Conservation (phyloP, 1,139 yeast species). For the Arxiozyma slooffiae region DNA sequence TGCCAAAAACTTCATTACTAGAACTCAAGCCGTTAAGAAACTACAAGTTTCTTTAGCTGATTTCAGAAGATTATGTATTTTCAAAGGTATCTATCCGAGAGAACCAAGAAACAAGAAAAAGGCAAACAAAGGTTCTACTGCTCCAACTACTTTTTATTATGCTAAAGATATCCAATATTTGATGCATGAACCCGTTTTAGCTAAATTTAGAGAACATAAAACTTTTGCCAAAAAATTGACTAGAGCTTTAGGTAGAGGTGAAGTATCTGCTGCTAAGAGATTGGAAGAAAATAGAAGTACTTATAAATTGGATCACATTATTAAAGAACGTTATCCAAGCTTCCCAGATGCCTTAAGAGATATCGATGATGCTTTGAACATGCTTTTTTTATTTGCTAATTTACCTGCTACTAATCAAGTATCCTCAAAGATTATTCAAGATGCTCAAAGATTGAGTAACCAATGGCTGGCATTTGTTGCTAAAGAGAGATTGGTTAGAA, state of each 20-base stretch:
- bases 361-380: conserved; percentile 87
- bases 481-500: conserved; percentile 67
- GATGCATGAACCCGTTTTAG: conserved; percentile 88
- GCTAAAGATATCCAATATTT: conserved; percentile 88
- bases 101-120: conserved; percentile 94
- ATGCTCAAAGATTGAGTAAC: conserved; percentile 77
- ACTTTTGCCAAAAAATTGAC: conserved; percentile 85
- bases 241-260: conserved; percentile 86
- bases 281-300: conserved; percentile 73
- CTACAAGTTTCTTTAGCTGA: conserved; percentile 94
- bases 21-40: conserved; percentile 91
- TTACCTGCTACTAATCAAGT: conserved; percentile 90
- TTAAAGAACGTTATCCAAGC: conserved; percentile 92
- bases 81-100: conserved; percentile 93
- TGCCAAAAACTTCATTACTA: conserved; percentile 83
- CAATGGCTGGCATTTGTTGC: conserved; percentile 96
- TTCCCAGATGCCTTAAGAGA: conserved; percentile 88
- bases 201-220: conserved; percentile 91
- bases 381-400: conserved; percentile 86
- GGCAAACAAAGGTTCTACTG: conserved; percentile 95
- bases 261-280: conserved; percentile 77
- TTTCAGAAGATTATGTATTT: conserved; percentile 92
- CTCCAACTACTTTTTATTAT: conserved; percentile 91
- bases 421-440: conserved; percentile 66
- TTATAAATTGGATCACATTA: conserved; percentile 79